phyloP scores from a whole-genome alignment of 2,329 filamentous ascomycete species.

The Stemphylium beticola region DNA sequence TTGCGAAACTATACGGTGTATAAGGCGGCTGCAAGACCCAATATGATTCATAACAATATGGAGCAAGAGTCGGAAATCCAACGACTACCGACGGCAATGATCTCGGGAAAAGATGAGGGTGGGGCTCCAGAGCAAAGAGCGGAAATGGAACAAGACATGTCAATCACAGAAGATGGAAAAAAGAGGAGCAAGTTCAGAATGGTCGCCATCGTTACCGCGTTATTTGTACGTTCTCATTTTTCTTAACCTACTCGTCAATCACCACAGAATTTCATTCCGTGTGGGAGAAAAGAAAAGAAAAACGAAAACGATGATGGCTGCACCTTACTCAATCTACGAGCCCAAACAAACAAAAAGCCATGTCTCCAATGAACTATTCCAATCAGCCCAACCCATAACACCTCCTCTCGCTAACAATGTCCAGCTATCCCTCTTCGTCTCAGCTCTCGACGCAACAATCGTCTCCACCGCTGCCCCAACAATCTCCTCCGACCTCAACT shows the following conservation, averaged over 20 bases:
- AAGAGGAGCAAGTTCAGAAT: constrained; percentile 35
- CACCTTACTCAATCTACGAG: too few relatives aligned
- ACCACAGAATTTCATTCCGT: too few relatives aligned
- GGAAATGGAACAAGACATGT: background rate
- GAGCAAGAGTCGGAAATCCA: background rate
- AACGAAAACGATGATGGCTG: background rate
- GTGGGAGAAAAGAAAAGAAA: background rate
- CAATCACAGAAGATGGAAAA: constrained; percentile 14
- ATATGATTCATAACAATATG: background rate
- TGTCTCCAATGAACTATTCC: too few relatives aligned
- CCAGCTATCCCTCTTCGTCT: constrained; percentile 50
- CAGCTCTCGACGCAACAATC: constrained; percentile 61
- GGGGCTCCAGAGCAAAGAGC: background rate
- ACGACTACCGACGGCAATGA: background rate
- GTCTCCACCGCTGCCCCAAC: constrained; percentile 71
- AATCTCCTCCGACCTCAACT: constrained; percentile 68
- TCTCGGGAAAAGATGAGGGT: background rate
- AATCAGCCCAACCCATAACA: background rate
- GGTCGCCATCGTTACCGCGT: constrained; percentile 37
- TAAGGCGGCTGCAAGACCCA: too few relatives aligned
- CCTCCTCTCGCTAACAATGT: background rate
- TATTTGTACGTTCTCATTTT: constrained; percentile 36
- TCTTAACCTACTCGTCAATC: background rate
- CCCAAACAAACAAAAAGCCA: background rate
- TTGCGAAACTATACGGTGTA: too few relatives aligned